Evolutionary conservation across 2,329 filamentous ascomycete genomes (phyloP).

Genomic region (Fusarium sp.): DNA sequence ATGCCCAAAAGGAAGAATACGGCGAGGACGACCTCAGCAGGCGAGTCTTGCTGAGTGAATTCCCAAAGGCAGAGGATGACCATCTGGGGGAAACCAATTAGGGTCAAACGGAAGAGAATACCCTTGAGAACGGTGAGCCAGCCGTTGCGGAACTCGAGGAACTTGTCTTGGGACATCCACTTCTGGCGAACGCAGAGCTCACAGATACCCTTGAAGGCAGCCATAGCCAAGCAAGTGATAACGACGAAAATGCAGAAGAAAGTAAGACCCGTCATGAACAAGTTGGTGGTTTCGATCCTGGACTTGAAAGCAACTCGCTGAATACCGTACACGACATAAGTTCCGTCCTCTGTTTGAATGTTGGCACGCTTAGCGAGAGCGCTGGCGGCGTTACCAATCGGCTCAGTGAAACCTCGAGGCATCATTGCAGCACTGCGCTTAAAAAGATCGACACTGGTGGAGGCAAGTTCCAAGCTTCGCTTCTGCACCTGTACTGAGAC

Average conservation of each 20-base stretch:
- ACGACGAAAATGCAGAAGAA: slow-evolving; percentile 90
- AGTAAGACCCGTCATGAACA: slow-evolving; percentile 90
- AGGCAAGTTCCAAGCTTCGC: slow-evolving; percentile 57
- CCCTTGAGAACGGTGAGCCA: slow-evolving; percentile 95
- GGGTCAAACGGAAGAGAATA: slow-evolving; percentile 87
- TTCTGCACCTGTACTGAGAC: slow-evolving; percentile 85
- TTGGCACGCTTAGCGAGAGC: slow-evolving; percentile 65
- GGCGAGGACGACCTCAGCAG: slow-evolving; percentile 86
- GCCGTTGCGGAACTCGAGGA: slow-evolving; percentile 92
- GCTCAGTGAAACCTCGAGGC: slow-evolving; percentile 54
- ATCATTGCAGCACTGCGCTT: slow-evolving; percentile 67
- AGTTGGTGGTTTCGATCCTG: slow-evolving; percentile 87
- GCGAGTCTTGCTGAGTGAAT: slow-evolving; percentile 85
- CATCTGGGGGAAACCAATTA: slow-evolving; percentile 94
- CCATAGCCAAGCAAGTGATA: slow-evolving; percentile 76
- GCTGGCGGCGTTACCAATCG: slow-evolving; percentile 53
- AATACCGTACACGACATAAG: slow-evolving; percentile 79
- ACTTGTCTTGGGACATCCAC: slow-evolving; percentile 86
- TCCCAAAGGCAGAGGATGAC: slow-evolving; percentile 93
- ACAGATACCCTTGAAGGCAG: slow-evolving; percentile 82
- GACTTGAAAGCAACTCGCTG: slow-evolving; percentile 89
- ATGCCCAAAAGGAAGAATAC: slow-evolving; percentile 90
- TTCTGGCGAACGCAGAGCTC: slow-evolving; percentile 79
- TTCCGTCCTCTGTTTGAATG: slow-evolving; percentile 64
- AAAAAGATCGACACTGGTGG: slow-evolving; percentile 56